Percentiles rank a stretch among this genome's conserved stretches.
Evolutionary conservation across 2,329 filamentous ascomycete genomes (phyloP).

Genomic region (Periconia sp.): DNA sequence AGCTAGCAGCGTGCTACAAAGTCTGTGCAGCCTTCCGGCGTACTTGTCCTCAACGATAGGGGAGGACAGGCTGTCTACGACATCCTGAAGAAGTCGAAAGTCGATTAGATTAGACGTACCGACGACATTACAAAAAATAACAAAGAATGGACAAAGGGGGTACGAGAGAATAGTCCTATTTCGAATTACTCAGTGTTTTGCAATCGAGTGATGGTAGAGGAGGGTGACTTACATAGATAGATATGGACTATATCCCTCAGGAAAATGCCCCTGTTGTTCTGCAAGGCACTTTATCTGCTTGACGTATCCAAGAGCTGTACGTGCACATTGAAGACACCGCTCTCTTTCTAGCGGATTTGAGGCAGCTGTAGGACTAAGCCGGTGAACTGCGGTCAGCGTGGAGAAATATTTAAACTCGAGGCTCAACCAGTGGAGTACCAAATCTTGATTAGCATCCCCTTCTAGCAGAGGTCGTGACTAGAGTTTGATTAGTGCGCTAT

Average conservation of each 20-base stretch:
- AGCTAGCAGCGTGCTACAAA: constrained; percentile 35
- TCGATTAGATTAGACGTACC: constrained; percentile 38
- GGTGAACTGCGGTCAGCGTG: constrained; percentile 37
- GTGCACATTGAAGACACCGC: constrained; percentile 37
- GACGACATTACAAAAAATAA: constrained; percentile 46
- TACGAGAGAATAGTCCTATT: constrained; percentile 41
- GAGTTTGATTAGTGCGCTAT: background rate
- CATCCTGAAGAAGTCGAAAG: constrained; percentile 37
- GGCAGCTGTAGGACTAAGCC: constrained; percentile 37
- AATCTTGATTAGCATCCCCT: constrained; percentile 23
- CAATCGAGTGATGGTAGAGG: background rate
- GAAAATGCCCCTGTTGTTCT: constrained; percentile 31
- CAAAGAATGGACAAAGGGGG: constrained; percentile 42
- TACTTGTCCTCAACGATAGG: constrained; percentile 38
- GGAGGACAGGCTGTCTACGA: constrained; percentile 32
- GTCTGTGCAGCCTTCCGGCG: constrained; percentile 31
- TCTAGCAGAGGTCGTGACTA: constrained; percentile 26
- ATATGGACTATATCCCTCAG: constrained; percentile 39
- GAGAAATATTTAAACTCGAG: constrained; percentile 43
- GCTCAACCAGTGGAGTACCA: constrained; percentile 38
- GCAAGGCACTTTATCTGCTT: constrained; percentile 30
- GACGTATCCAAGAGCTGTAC: constrained; percentile 37
- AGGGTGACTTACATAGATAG: constrained; percentile 29
- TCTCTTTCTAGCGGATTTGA: constrained; percentile 35
- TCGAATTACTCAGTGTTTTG: constrained; percentile 11